phyloP scores from a whole-genome alignment of 2,329 filamentous ascomycete species.

The Penicillium aurantiogriseum region DNA sequence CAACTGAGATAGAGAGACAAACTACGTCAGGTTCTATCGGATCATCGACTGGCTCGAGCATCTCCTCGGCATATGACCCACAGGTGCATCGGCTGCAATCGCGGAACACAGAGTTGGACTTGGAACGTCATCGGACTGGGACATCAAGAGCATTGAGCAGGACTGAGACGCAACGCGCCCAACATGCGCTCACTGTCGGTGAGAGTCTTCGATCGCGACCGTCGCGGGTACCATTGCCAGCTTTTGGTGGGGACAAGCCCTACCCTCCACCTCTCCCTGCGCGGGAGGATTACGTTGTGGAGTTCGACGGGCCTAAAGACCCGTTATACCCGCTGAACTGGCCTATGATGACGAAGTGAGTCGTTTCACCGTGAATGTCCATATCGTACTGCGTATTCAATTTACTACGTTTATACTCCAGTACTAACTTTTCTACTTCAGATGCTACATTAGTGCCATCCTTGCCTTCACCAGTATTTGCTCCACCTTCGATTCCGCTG shows the following conservation, averaged over 20 bases:
- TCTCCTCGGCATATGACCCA: slow-evolving; percentile 28
- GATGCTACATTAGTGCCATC: slow-evolving; percentile 20
- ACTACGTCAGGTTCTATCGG: slow-evolving; percentile 12
- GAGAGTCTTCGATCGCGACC: slow-evolving; percentile 28
- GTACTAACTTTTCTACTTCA: neutral
- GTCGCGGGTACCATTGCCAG: slow-evolving; percentile 24
- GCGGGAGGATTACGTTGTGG: slow-evolving; percentile 55
- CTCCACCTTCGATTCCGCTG: slow-evolving; percentile 55
- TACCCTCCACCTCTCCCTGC: slow-evolving; percentile 53
- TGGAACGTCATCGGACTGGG: slow-evolving; percentile 29
- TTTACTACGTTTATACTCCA: neutral
- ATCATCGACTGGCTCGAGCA: slow-evolving; percentile 26
- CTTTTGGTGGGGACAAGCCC: slow-evolving; percentile 45
- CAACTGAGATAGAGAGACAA: slow-evolving; percentile 14
- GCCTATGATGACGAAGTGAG: slow-evolving; percentile 47
- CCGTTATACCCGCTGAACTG: slow-evolving; percentile 56
- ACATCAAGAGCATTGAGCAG: slow-evolving; percentile 29
- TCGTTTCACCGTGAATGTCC: neutral
- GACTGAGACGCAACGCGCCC: slow-evolving; percentile 34
- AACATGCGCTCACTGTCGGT: slow-evolving; percentile 42
- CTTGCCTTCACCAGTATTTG: slow-evolving; percentile 27
- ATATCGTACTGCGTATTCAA: neutral
- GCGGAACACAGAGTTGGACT: slow-evolving; percentile 31
- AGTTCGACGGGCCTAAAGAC: slow-evolving; percentile 53
- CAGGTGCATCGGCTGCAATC: slow-evolving; percentile 30